Evolutionary conservation across 108 stramenopile genomes (phyloP), one percentile per base, ranked within the genome.

Genomic region (Nitzschia palea): DNA sequence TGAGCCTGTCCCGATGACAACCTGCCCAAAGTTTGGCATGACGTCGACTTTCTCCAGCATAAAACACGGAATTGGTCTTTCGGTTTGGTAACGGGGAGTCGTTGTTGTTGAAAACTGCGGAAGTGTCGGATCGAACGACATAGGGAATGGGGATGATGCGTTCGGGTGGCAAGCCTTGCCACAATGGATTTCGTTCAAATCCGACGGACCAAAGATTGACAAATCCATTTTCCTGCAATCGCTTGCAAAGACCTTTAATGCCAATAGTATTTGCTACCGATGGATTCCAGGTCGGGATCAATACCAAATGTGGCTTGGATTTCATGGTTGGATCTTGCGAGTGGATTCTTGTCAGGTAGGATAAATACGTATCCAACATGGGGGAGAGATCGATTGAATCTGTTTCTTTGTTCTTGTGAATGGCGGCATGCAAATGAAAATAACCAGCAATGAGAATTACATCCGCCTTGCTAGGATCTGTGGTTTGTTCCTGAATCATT

Each of bases 91-190:
- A 18, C 8, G 4, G n/a, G n/a, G n/a, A n/a, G 47, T n/a, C 9
- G 4, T 48, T 12, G 47, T 18, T 10, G 47, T 4, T 48, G 47
- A 5, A 4, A 48, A 20, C 37, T 40, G 37, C 12, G 12, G 12
- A 40, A 10, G 37, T 20, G 23, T 50, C 48, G n/a, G 18, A 32
- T n/a, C 48, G 45, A 8, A 81, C 76, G 18, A 81, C 71, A 42
- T 81, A 81, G 1, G 80, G 80, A 31, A 81, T 74, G 20, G 76
- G 72, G 26, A 81, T 0, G 20, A 81, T 74, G 10, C 55, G 76
- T 15, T 35, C 26, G 20, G 47, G 0, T 4, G 55, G 59, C 1
- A 73, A 6, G 3, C 53, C 53, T 34, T 81, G 76, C 80, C 80
- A 81, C 8, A 32, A 27, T 14, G 29, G 5, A 34, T 81, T 81